phyloP scores from a whole-genome alignment of 345 rosid species.

The Ceriops zippeliana region DNA sequence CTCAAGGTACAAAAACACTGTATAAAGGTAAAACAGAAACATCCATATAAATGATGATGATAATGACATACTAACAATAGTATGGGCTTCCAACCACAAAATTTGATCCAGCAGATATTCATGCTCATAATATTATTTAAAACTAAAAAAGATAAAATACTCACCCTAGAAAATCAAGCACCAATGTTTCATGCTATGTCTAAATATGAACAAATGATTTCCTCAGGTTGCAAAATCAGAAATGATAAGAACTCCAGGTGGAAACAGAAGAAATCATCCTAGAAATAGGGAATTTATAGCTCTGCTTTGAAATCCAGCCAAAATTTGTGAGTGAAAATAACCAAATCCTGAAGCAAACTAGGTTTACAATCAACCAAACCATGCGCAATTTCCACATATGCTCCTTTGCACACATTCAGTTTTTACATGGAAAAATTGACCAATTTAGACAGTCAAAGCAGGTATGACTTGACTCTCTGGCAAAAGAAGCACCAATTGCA shows the following conservation, averaged over 20 bases:
- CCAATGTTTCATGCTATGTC: neutral
- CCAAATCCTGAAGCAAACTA: neutral
- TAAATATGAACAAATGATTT: neutral
- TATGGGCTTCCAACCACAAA: neutral
- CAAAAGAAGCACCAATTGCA: neutral
- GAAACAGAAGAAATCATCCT: neutral
- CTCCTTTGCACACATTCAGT: neutral
- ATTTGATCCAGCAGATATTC: neutral
- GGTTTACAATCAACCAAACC: neutral
- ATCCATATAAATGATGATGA: neutral
- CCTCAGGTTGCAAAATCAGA: neutral
- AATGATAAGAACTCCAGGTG: neutral
- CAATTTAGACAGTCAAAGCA: neutral
- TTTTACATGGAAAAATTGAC: neutral
- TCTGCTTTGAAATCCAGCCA: neutral
- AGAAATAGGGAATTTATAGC: neutral
- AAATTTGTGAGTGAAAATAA: neutral
- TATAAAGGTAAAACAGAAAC: neutral
- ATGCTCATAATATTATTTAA: neutral
- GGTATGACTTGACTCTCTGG: neutral
- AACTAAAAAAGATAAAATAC: neutral
- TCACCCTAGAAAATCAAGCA: neutral
- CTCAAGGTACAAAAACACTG: constrained; percentile 7
- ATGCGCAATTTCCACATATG: neutral
- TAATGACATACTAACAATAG: neutral